phyloP scores from a whole-genome alignment of 768 basidiomycete genomes.

The Rhodotorula babjevae region DNA sequence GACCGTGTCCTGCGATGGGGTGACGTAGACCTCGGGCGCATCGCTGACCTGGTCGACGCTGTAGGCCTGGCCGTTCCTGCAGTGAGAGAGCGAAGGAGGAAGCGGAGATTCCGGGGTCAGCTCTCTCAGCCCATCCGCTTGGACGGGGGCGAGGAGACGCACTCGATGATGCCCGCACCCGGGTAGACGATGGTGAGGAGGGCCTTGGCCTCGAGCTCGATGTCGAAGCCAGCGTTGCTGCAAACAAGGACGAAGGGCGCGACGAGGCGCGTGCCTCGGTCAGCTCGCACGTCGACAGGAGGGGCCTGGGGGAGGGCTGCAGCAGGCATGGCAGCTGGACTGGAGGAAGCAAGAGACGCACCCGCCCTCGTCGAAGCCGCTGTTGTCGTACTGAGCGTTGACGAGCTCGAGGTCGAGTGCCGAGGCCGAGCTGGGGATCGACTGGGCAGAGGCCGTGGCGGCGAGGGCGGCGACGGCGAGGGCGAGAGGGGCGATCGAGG shows the following conservation, averaged over 20 bases:
- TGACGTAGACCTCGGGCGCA: slow-evolving; percentile 18
- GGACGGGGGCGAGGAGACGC: not conserved
- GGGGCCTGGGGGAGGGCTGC: too few relatives aligned
- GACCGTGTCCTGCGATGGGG: slow-evolving; percentile 9
- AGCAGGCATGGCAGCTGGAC: not conserved
- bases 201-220: slow-evolving; percentile 14
- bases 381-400: slow-evolving; percentile 26
- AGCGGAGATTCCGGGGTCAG: too few relatives aligned
- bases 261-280: not conserved
- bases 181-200: slow-evolving; percentile 17
- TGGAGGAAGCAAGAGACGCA: slow-evolving; percentile 5
- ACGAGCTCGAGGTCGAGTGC: slow-evolving; percentile 17
- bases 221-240: slow-evolving; percentile 25
- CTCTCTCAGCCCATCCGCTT: too few relatives aligned
- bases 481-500: slow-evolving; percentile 59
- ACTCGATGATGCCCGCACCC: slow-evolving; percentile 2
- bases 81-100: too few relatives aligned
- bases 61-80: slow-evolving; percentile 31
- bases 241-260: not conserved
- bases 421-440: slow-evolving; percentile 7
- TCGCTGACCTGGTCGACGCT: slow-evolving; percentile 15
- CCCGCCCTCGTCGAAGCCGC: slow-evolving; percentile 16
- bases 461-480: slow-evolving; percentile 12
- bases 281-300: too few relatives aligned
- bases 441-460: slow-evolving; percentile 3